Base-by-base conservation (phyloP, 2,329 filamentous ascomycete genomes). In the Penicillium polonicum region DNA sequence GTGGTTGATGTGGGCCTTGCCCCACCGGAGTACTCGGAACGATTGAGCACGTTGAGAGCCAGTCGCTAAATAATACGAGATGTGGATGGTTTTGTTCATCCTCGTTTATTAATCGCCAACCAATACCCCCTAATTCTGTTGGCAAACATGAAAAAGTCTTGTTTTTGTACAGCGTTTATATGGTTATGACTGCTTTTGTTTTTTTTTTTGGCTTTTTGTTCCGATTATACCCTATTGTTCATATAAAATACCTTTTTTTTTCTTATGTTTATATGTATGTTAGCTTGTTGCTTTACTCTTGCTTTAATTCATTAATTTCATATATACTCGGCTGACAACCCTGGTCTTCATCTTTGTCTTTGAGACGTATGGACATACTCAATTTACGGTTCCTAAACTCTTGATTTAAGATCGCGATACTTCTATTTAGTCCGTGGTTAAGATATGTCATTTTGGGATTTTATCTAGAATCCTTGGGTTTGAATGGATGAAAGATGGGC, bases 1-100 rank as follows among this genome's bases (percentile, higher is more conserved):
- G 19, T 59, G 17, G 12, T 33, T 33, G 52, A 63, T 43, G 42
- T 60, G 19, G 57, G 39, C 13, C 42, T 62, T 8, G 63, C 60
- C 2, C 65, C 65, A 2, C 65, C 65, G 2, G 57, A 52, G 33
- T 66, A 66, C 38, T 60, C 65, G 41, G 61, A 60, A 43, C 42
- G 46, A n/a, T 31, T 48, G 12, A 29, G 54, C 17, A 15, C 35
- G 1, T 10, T 12, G 7, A 31, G 41, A 33, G 48, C 48, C 23
- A 17, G 17, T 9, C 38, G n/a, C 7, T 39, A 31, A 48, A 4
- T 39, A 17, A 31, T 54, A 33, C 13, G 49, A 44, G 49, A 35
- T 44, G 38, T 44, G 46, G 31, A 43, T 33, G 19, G 5, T 15
- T 31, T 15, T 33, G 5, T 23, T 9, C 29, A 27, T 8, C 3